A percentile compares a stretch with the other conserved stretches of the same genome.
These are phyloP conservation scores for Ambispora gerdemannii DNA, from an alignment of 192 early-diverging fungal genomes.

Conservation along the genomic window DNA sequence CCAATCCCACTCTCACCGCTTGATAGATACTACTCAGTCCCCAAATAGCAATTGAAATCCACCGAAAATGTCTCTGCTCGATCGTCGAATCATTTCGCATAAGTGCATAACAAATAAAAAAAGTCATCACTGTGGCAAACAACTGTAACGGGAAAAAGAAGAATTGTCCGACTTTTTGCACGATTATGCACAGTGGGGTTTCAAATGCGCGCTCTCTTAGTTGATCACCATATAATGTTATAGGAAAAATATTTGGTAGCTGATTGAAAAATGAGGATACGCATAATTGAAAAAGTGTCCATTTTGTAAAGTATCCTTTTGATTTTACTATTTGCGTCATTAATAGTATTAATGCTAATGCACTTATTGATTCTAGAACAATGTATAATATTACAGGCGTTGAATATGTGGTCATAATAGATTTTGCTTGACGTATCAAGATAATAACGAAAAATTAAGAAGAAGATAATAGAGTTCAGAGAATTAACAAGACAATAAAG, in stretches of 20 bases:
- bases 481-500: too few relatives aligned
- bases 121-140: not conserved
- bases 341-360: not conserved
- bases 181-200: not conserved
- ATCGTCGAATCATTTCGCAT: not conserved
- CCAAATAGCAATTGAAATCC: not conserved
- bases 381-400: not conserved
- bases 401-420: not conserved
- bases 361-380: not conserved
- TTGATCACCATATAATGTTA: not conserved
- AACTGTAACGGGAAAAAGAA: constrained; percentile 8
- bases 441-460: too few relatives aligned
- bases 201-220: not conserved
- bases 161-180: not conserved
- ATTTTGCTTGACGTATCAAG: too few relatives aligned
- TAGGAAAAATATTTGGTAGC: not conserved
- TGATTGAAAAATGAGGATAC: not conserved
- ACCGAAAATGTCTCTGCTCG: constrained; percentile 2
- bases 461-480: too few relatives aligned
- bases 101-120: not conserved
- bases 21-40: not conserved
- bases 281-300: constrained; percentile 7
- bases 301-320: constrained; percentile 7
- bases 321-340: not conserved
- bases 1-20: not conserved